Evolutionary conservation across 768 basidiomycete species (phyloP).

Genomic region (Plicaturopsis crispa): DNA sequence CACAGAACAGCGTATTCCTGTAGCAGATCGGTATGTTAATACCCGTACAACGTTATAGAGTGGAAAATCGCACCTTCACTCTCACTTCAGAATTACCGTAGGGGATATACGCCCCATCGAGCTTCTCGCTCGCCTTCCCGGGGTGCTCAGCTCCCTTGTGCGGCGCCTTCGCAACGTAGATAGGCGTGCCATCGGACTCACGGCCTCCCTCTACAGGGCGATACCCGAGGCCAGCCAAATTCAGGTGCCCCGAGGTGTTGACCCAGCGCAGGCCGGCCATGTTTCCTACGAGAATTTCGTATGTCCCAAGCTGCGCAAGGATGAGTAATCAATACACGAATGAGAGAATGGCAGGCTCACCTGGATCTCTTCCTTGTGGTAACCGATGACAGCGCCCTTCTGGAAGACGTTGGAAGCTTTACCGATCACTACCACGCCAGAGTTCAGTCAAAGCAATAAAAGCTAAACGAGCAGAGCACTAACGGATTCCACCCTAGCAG

Average conservation of each 20-base stretch:
- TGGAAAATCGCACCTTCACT: conserved; percentile 30
- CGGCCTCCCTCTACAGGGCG: conserved; percentile 61
- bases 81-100: conserved; percentile 44
- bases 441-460: conserved; percentile 4
- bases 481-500: conserved; percentile 47
- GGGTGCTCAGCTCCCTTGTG: conserved; percentile 43
- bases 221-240: conserved; percentile 33
- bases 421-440: conserved; percentile 43
- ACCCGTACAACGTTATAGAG: background rate
- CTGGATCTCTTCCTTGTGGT: conserved; percentile 47
- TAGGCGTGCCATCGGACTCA: conserved; percentile 50
- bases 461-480: conserved; percentile 9
- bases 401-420: conserved; percentile 53
- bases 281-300: conserved; percentile 68
- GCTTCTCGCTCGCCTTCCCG: conserved; percentile 53
- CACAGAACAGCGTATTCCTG: conserved; percentile 32
- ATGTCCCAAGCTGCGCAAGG: conserved; percentile 40
- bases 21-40: background rate
- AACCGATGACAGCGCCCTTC: conserved; percentile 62
- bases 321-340: background rate
- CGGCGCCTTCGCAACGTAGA: conserved; percentile 56
- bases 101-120: conserved; percentile 52
- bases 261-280: conserved; percentile 54
- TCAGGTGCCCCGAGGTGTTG: conserved; percentile 33
- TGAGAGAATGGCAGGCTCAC: conserved; percentile 27